Evolutionary conservation across 768 basidiomycete species (phyloP).

Genomic region (Boletus reticuloceps): DNA sequence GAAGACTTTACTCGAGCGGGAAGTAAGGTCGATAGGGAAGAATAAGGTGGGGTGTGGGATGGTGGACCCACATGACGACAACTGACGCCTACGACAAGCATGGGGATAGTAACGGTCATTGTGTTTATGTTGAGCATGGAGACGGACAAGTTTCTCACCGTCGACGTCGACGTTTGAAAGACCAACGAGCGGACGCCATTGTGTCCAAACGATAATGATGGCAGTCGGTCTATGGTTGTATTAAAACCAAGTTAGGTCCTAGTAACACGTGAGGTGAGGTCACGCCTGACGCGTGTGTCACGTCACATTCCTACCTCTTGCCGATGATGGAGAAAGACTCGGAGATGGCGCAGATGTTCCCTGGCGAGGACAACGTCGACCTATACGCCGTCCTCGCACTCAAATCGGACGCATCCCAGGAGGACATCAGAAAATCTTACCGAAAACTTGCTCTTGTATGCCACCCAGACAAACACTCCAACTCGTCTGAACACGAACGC

Average conservation of each 20-base stretch:
- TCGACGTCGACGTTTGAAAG: too few species aligned
- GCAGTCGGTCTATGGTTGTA: background rate
- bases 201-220: background rate
- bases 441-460: slow-evolving; percentile 74
- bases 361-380: slow-evolving; percentile 66
- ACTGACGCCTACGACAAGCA: background rate
- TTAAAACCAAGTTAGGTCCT: background rate
- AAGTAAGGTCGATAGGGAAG: slow-evolving; percentile 8
- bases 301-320: background rate
- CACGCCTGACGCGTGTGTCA: slow-evolving; percentile 6
- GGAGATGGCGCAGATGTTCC: slow-evolving; percentile 67
- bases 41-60: slow-evolving; percentile 1
- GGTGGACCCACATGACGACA: background rate
- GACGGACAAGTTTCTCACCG: background rate
- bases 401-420: slow-evolving; percentile 47
- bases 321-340: slow-evolving; percentile 69
- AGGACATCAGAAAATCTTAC: slow-evolving; percentile 83
- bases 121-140: slow-evolving; percentile 1
- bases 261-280: too few species aligned
- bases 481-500: slow-evolving; percentile 55
- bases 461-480: slow-evolving; percentile 90
- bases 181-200: too few species aligned
- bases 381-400: slow-evolving; percentile 76
- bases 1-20: background rate
- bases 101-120: background rate